Percentiles rank a stretch among this genome's conserved stretches.
Conservation (phyloP, 179 eudicot species). For the Corrigiola litoralis region DNA sequence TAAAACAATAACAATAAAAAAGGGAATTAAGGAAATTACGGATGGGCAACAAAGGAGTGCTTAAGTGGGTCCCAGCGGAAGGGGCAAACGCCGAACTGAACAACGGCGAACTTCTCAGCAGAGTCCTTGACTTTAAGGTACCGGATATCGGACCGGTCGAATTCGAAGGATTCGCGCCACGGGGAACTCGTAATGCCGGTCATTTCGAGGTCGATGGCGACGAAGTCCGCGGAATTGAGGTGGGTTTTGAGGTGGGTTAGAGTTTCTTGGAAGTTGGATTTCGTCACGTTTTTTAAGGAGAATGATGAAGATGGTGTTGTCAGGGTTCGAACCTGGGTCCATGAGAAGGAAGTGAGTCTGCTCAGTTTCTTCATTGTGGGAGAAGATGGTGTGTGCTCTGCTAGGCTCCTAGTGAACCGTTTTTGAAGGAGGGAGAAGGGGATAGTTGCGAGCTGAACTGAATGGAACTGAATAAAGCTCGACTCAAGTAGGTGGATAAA, state of each 20-base stretch:
- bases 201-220: conserved; percentile 79
- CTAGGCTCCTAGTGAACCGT: neutral
- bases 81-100: conserved; percentile 97
- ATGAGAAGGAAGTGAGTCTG: conserved; percentile 12
- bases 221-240: conserved; percentile 64
- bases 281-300: conserved; percentile 67
- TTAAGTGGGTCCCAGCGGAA: conserved; percentile 69
- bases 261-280: conserved; percentile 64
- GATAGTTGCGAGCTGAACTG: too few relatives aligned
- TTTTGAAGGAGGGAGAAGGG: too few relatives aligned
- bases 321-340: conserved; percentile 23
- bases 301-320: conserved; percentile 31
- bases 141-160: conserved; percentile 59
- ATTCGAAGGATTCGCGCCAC: conserved; percentile 85
- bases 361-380: conserved; percentile 21
- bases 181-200: conserved; percentile 83
- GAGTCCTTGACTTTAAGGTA: conserved; percentile 88
- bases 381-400: neutral
- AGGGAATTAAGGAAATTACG: conserved; percentile 40
- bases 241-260: conserved; percentile 51
- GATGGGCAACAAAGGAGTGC: conserved; percentile 66
- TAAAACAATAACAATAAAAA: neutral
- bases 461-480: too few relatives aligned
- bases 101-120: conserved; percentile 79
- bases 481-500: too few relatives aligned